Evolutionary conservation across 768 basidiomycete genomes (phyloP).

Genomic region (Phaffia tasmanica): DNA sequence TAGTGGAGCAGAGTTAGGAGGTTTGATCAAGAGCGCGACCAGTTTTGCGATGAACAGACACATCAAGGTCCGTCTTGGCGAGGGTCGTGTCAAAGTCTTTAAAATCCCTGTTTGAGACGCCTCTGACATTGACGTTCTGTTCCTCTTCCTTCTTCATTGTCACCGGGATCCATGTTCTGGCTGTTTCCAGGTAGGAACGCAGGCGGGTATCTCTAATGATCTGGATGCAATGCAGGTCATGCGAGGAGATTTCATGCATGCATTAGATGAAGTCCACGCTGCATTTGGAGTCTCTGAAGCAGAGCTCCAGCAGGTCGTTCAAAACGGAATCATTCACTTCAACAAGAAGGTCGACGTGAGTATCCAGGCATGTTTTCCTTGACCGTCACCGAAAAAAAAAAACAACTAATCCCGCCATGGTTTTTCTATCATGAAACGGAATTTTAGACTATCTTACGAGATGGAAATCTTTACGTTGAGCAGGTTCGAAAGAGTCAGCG

Average conservation of each 20-base stretch:
- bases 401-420: no score
- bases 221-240: constrained; percentile 86
- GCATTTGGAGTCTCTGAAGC: constrained; percentile 97
- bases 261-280: constrained; percentile 86
- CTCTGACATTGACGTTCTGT: neutral
- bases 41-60: constrained; percentile 97
- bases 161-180: neutral
- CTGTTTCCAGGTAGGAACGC: constrained; percentile 60
- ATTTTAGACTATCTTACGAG: constrained; percentile 64
- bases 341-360: constrained; percentile 63
- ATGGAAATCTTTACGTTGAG: constrained; percentile 79
- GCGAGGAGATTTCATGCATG: constrained; percentile 71
- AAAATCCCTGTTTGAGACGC: neutral
- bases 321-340: constrained; percentile 92
- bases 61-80: constrained; percentile 53
- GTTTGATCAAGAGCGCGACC: constrained; percentile 93
- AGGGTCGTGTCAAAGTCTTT: neutral
- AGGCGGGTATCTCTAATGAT: constrained; percentile 93
- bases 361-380: constrained; percentile 24
- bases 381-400: no score
- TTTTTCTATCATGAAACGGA: neutral
- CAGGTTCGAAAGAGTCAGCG: constrained; percentile 83
- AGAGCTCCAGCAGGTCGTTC: constrained; percentile 81
- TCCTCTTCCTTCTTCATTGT: neutral
- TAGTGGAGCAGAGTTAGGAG: constrained; percentile 89